Evolutionary conservation across 306 rosid species (phyloP), one percentile per base, ranked within the genome.

Genomic region (Prosopis cineraria): DNA sequence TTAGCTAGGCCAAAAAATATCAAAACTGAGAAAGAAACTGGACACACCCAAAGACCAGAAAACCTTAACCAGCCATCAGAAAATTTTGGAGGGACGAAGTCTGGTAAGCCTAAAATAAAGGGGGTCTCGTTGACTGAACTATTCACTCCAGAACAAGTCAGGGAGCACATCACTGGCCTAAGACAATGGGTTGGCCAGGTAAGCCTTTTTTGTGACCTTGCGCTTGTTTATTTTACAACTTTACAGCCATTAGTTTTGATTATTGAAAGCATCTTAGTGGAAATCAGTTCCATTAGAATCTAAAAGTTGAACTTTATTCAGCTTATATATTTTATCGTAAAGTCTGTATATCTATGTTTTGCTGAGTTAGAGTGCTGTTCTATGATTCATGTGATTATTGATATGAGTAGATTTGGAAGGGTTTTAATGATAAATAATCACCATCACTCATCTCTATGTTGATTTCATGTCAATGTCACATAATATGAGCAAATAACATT

Each of bases 111-210:
- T 77, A 88, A 90, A 79, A 87, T 90, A 72, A 90, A 90, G 74
- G 96, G 93, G 22, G 96, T 90, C 36, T 90, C 96, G 30, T 70
- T 90, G 82, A 90, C 91, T 56, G 96, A 90, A 78, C 73, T 90
- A 75, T 90, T 90, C 64, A 88, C 96, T 33, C 96, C 96, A 9
- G 93, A 90, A 80, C 96, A 90, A 81, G 88, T 90, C 53, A 87
- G 90, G 72, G 89, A 86, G 22, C 96, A 90, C 64, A 90, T 90
- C 36, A 71, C 12, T 24, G 89, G 96, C 70, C 88, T 90, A 76
- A 85, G 93, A 79, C 91, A 78, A 81, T 90, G 96, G 96, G 88
- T 90, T 86, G 96, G 96, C 78, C 96, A 90, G 84, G 96, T 90
- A 83, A 70, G 85, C 64, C n/a, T 56, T 25, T 56, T 58, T 68